Base-by-base conservation (phyloP, 2,329 filamentous ascomycete species). In the Helotiales sp. region DNA sequence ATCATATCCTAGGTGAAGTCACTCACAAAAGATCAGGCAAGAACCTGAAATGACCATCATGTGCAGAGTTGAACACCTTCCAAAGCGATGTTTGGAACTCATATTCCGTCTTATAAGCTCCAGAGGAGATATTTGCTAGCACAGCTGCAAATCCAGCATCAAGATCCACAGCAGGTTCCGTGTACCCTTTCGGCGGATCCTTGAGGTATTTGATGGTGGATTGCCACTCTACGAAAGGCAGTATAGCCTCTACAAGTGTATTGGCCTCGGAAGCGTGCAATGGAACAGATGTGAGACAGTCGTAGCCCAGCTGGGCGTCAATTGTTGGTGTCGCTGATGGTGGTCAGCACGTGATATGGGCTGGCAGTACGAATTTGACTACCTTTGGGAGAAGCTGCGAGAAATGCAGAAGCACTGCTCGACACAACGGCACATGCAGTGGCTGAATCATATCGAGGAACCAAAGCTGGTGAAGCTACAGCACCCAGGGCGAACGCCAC, bases 161-260 rank as follows among this genome's bases (percentile, higher is more conserved):
- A 8, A 48, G 46, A 31, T 48, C 46, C 13, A 31, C 27, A 10
- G 46, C 46, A 13, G 46, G 46, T 13, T 48, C 46, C 13, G 46
- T 31, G n/a, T 48, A 84, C 2, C 72, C 73, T 15, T 71, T 52
- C 0, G 81, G 82, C 2, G 82, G 81, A 49, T 78, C 68, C 59
- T 77, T 78, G 25, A 81, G 72, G 55, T 60, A 61, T 34, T 52
- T 51, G 22, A 48, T 54, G 50, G 54, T 59, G 25, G 53, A 59
- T 44, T 64, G 62, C 52, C 54, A 64, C 48, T 62, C 55, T 30
- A 63, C 31, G 30, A 55, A 64, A 27, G 62, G 60, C 13, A 44
- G 46, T 2, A 54, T 40, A 7, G 62, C 46, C 13, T 61, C 49
- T 5, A 64, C 60, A 10, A 64, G 42, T 2, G 30, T 48, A 24